Evolutionary conservation across 495 filamentous ascomycete species (phyloP), one percentile per base, ranked within the genome.

Genomic region (Tetracladium setigerum): DNA sequence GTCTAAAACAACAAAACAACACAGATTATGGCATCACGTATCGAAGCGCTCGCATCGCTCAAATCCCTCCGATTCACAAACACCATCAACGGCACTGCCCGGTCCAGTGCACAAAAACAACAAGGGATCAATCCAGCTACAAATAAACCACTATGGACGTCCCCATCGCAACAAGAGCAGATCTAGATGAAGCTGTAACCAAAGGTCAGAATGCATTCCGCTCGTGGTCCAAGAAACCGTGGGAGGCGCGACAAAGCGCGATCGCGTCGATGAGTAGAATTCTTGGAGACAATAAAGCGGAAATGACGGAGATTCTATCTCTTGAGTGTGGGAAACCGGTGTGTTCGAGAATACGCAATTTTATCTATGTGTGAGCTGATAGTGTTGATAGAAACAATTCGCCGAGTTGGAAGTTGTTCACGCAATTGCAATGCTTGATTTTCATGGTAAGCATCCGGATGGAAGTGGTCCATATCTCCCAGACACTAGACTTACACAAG

Each of bases 141-240:
- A 9, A 56, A 74, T 41, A 22, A 48, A 37, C 11, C 31, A n/a
- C 65, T 76, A 17, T 74, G 67, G 68, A 67, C 17, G 74, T 77
- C 8, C 76, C 79, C 1, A 61, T 80, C 35, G 66, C 66, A 0
- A 69, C 60, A 5, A 58, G 68, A 31, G 59, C 70, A 32, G 77
- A 83, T 42, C 58, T 81, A 6, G 64, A 82, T 50, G 62, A 65
- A n/a, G 76, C 78, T 11, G 74, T 82, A 1, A 39, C 48, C 0
- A 62, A 66, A 4, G 78, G 68, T 2, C 55, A 63, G 16, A 55
- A 57, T 24, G 79, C 77, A 0, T 81, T 77, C 57, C 59, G 64
- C 15, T 56, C 47, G 34, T 82, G 77, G 77, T 65, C 69, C 14
- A 62, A 67, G 44, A 69, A 66, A 8, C 60, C 73, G 7, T 54